Conservation (phyloP, 441 rosid genomes). For the Adansonia madagascariensis region DNA sequence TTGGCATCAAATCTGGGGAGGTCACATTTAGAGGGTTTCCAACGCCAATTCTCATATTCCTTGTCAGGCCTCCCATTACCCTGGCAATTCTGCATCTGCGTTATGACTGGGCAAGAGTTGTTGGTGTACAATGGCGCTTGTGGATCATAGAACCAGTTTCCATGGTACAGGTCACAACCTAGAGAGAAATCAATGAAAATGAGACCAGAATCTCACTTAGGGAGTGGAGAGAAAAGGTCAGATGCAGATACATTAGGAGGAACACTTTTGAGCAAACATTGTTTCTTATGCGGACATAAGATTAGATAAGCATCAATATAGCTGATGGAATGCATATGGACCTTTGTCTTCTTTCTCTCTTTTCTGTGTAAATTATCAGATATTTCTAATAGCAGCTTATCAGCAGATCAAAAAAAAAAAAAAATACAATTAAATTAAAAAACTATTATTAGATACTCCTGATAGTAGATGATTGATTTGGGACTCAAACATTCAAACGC, state of each 20-base stretch:
- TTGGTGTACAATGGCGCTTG: conserved; percentile 81
- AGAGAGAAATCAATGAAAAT: conserved; percentile 22
- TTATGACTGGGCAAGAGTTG: conserved; percentile 82
- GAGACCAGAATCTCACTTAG: background rate
- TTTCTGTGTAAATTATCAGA: background rate
- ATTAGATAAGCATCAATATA: background rate
- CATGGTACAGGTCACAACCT: conserved; percentile 83
- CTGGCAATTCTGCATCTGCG: conserved; percentile 99
- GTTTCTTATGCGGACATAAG: background rate
- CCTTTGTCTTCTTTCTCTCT: background rate
- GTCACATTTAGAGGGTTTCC: conserved; percentile 85
- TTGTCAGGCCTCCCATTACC: conserved; percentile 96
- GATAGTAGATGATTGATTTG: background rate
- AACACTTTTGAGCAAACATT: background rate
- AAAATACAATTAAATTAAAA: background rate
- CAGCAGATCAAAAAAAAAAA: background rate
- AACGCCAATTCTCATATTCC: conserved; percentile 91
- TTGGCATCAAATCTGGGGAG: conserved; percentile 89
- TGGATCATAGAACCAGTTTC: conserved; percentile 87
- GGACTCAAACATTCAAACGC: background rate
- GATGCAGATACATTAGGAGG: background rate
- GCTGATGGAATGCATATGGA: background rate
- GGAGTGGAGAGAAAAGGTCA: background rate
- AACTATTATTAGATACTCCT: background rate
- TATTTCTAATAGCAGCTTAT: background rate